Percentiles rank a stretch among this genome's conserved stretches.
phyloP scores from a whole-genome alignment of 495 filamentous ascomycete species.

The Usnea hakonensis region DNA sequence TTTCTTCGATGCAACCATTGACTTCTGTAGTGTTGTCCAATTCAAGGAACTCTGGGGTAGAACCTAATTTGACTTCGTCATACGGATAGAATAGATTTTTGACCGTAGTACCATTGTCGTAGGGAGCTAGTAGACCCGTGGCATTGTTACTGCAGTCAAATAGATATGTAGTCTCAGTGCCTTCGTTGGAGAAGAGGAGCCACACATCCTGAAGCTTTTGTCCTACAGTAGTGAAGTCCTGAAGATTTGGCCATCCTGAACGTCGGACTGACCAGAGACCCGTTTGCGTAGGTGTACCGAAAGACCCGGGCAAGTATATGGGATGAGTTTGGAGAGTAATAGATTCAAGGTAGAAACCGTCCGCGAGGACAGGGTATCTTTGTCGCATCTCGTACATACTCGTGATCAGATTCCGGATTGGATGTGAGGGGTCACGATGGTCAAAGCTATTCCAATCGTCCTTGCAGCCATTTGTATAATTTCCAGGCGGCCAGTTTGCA shows the following conservation, averaged over 20 bases:
- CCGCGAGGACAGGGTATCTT: constrained; percentile 41
- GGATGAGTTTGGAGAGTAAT: constrained; percentile 38
- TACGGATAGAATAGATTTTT: constrained; percentile 47
- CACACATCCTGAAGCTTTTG: constrained; percentile 42
- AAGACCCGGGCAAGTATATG: constrained; percentile 39
- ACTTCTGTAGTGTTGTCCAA: constrained; percentile 15
- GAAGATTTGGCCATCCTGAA: constrained; percentile 28
- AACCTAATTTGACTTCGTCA: constrained; percentile 35
- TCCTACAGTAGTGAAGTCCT: constrained; percentile 37
- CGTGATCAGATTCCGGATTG: constrained; percentile 41
- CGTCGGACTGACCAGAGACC: constrained; percentile 42
- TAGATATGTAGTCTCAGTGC: constrained; percentile 33
- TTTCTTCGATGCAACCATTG: constrained; percentile 22
- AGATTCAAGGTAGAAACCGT: constrained; percentile 38
- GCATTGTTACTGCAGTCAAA: constrained; percentile 36
- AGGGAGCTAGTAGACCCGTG: constrained; percentile 39
- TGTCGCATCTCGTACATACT: constrained; percentile 42
- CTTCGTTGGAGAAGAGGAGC: constrained; percentile 45
- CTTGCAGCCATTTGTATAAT: constrained; percentile 36
- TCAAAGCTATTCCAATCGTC: constrained; percentile 44
- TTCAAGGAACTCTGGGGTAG: constrained; percentile 24
- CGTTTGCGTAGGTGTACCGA: constrained; percentile 37
- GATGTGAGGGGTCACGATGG: constrained; percentile 46
- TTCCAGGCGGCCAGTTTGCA: constrained; percentile 39
- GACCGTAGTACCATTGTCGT: constrained; percentile 35